Base-by-base conservation (phyloP, 176 grass and related monocot species). In the Avena sativa region DNA sequence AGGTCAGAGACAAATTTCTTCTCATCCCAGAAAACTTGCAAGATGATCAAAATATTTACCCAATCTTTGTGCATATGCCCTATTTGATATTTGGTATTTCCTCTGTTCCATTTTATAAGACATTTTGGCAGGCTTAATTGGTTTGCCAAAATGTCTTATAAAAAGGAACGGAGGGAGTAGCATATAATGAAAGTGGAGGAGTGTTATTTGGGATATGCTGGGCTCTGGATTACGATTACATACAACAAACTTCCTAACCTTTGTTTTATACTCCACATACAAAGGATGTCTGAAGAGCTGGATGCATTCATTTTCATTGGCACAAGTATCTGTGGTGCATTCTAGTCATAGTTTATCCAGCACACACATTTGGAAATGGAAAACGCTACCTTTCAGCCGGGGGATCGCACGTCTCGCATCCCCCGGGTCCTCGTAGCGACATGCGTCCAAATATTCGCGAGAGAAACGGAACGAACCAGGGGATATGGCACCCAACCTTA, bases 311-410 rank as follows among this genome's bases (percentile, higher is more conserved):
- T 21, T 86, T 79, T 17, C 16, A 71, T 4, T 60, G 10, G 10
- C 17, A 80, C 1, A 80, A 76, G 40, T 50, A 84, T 49, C 1
- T 1, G 25, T 9, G 25, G 23, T 34, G 25, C 71, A 49, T 74
- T 84, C 20, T 38, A 17, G 49, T 83, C 52, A 58, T 83, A 60
- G 23, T 60, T 74, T 73, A 14, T 83, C 53, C 16, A 74, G 32
- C 32, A 75, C 28, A 14, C 48, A 85, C 28, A 69, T 34, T 34
- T 34, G 32, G 32, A 34, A 34, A 34, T 34, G 32, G 32, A 34
- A 34, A 34, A 34, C 32, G 32, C 32, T 34, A 34, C 32, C 32
- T 34, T 34, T 34, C 32, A 34, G 32, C 32, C 32, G 32, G 32
- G 32, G 32, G 32, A 34, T 34, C 32, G 32, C 32, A 34, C 32